Conservation (phyloP, 2,329 filamentous ascomycete species). For the Fonsecaea pedrosoi region DNA sequence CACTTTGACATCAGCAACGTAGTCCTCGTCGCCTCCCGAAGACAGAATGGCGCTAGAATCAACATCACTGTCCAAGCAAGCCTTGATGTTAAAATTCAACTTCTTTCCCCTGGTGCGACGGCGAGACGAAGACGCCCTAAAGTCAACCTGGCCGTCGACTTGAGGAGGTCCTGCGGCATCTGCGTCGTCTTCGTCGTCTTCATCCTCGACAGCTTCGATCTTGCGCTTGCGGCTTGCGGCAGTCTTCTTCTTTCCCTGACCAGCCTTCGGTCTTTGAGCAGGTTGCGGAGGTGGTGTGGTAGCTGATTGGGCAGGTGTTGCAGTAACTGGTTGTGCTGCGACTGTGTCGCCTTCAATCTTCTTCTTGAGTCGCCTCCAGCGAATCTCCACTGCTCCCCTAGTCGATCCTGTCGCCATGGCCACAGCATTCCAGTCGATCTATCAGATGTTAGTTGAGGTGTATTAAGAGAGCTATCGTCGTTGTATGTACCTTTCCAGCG, state of each 20-base stretch:
- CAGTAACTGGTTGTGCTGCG: neutral
- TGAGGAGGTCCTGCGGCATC: neutral
- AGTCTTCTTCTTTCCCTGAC: conserved; percentile 11
- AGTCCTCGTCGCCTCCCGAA: conserved; percentile 14
- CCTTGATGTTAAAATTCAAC: conserved; percentile 11
- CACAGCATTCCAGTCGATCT: conserved; percentile 52
- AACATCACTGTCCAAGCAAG: conserved; percentile 1
- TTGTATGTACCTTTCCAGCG: conserved; percentile 44
- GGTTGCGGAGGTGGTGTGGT: neutral
- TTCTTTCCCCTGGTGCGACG: conserved; percentile 24
- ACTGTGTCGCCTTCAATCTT: conserved; percentile 35
- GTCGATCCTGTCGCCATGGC: conserved; percentile 46
- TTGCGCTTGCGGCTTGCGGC: conserved; percentile 12
- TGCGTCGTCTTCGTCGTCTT: neutral
- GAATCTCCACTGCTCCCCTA: conserved; percentile 49
- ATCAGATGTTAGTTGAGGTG: neutral
- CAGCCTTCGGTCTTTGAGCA: neutral
- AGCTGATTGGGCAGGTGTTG: neutral
- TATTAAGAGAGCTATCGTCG: conserved; percentile 1
- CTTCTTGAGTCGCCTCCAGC: conserved; percentile 47
- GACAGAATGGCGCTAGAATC: neutral
- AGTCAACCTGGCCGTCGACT: conserved; percentile 11
- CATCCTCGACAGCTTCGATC: neutral
- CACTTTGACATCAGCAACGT: neutral
- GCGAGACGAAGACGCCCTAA: neutral